phyloP scores from a whole-genome alignment of 768 basidiomycete species.

The Hygrophorus russula region DNA sequence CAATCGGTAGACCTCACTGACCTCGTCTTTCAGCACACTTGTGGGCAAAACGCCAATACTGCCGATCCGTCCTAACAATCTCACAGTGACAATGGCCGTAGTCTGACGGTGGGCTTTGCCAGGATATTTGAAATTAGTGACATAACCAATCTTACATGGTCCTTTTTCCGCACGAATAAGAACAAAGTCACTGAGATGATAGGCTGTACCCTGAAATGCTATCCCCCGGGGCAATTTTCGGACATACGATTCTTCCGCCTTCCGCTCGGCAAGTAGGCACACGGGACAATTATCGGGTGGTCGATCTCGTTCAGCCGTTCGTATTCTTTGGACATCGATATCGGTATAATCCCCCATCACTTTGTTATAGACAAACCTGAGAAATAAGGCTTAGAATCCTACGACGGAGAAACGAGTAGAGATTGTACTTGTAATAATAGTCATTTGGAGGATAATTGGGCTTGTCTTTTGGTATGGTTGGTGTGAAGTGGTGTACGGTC shows the following conservation, averaged over 20 bases:
- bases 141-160: conserved; percentile 46
- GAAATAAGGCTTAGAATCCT: conserved; percentile 2
- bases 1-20: conserved; percentile 14
- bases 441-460: conserved; percentile 22
- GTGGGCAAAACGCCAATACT: conserved; percentile 28
- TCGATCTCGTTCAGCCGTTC: conserved; percentile 12
- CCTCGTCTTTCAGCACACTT: conserved; percentile 44
- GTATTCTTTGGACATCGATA: conserved; percentile 19
- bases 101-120: conserved; percentile 9
- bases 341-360: conserved; percentile 33
- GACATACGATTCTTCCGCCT: conserved; percentile 19
- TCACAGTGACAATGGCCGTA: conserved; percentile 19
- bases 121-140: conserved; percentile 22
- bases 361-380: conserved; percentile 42
- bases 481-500: conserved; percentile 23
- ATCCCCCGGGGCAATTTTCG: conserved; percentile 29
- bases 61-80: conserved; percentile 39
- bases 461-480: conserved; percentile 11
- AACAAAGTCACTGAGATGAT: conserved; percentile 55
- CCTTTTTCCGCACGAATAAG: conserved; percentile 36
- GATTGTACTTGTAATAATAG: conserved; percentile 47
- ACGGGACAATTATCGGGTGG: conserved; percentile 45
- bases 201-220: conserved; percentile 32
- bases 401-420: conserved; percentile 1
- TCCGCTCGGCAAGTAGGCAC: conserved; percentile 27